phyloP scores from a whole-genome alignment of 441 rosid genomes.

The Hura crepitans region DNA sequence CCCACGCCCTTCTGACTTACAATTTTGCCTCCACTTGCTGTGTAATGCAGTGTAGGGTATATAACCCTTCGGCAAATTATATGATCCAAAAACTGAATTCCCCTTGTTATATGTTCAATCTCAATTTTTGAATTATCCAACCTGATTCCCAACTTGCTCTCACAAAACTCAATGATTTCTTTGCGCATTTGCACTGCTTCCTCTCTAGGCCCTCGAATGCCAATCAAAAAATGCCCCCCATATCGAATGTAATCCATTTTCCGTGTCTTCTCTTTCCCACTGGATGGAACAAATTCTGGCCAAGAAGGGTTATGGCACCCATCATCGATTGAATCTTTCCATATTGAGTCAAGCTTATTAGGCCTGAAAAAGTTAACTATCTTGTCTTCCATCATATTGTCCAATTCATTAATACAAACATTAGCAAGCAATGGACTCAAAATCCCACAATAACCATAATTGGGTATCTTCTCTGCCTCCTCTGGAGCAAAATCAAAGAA shows the following conservation, averaged over 20 bases:
- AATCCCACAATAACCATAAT: constrained; percentile 80
- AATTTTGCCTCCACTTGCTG: constrained; percentile 72
- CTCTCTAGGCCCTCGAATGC: constrained; percentile 90
- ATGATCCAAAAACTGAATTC: constrained; percentile 92
- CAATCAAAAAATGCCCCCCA: constrained; percentile 88
- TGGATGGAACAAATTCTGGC: constrained; percentile 97
- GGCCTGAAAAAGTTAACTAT: constrained; percentile 69
- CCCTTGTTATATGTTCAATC: constrained; percentile 83
- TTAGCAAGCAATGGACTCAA: constrained; percentile 91
- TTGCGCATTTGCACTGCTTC: constrained; percentile 63
- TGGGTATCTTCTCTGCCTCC: constrained; percentile 79
- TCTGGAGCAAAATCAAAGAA: constrained; percentile 83
- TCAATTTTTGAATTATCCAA: constrained; percentile 74
- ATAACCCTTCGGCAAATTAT: constrained; percentile 75
- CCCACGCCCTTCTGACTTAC: constrained; percentile 87
- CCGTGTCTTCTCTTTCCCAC: constrained; percentile 83
- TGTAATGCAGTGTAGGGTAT: constrained; percentile 81
- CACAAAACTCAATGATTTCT: constrained; percentile 72
- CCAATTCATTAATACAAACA: constrained; percentile 77
- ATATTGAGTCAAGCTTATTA: constrained; percentile 71
- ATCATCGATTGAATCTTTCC: constrained; percentile 79
- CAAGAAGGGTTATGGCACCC: constrained; percentile 95
- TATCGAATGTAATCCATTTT: constrained; percentile 89
- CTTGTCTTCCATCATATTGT: constrained; percentile 69
- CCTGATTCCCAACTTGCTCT: constrained; percentile 49